Percentiles rank a stretch among this genome's conserved stretches.
Evolutionary conservation across 163 green algal genomes (phyloP).

Genomic region (Coccomyxa subellipsoidea): DNA sequence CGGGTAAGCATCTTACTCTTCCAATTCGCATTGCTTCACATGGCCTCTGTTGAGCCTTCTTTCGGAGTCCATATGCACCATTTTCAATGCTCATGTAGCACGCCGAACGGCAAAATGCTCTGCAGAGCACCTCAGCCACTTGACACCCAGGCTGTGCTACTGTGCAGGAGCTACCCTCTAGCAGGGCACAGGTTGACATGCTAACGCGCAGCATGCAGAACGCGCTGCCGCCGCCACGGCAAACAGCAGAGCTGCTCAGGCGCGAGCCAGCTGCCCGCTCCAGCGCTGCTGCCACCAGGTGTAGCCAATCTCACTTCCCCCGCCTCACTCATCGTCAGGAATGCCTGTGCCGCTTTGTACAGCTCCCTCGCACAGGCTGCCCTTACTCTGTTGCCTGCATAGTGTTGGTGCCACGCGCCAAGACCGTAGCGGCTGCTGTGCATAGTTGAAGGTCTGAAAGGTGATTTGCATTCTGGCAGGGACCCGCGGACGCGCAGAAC

Average conservation of each 20-base stretch:
- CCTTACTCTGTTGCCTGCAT: too few species aligned
- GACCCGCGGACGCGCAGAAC: not conserved
- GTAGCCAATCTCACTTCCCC: not conserved
- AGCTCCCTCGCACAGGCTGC: too few species aligned
- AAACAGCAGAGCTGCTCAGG: not conserved
- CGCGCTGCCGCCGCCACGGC: not conserved
- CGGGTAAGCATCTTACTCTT: not conserved
- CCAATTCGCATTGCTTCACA: not conserved
- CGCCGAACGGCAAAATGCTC: too few species aligned
- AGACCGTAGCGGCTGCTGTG: too few species aligned
- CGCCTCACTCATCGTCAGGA: not conserved
- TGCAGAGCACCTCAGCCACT: not conserved
- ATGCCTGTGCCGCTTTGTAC: not conserved
- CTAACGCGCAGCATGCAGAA: not conserved
- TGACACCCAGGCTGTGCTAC: not conserved
- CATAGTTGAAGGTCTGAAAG: too few species aligned
- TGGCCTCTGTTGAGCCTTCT: not conserved
- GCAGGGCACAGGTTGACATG: not conserved
- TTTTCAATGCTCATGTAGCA: too few species aligned
- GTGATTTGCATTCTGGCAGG: not conserved
- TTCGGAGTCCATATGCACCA: too few species aligned
- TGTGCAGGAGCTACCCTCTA: constrained; percentile 2
- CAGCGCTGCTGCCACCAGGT: too few species aligned
- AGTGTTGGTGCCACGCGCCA: too few species aligned
- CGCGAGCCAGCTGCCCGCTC: not conserved